Conservation (phyloP, 2,329 filamentous ascomycete species). For the Penicillium sp. region DNA sequence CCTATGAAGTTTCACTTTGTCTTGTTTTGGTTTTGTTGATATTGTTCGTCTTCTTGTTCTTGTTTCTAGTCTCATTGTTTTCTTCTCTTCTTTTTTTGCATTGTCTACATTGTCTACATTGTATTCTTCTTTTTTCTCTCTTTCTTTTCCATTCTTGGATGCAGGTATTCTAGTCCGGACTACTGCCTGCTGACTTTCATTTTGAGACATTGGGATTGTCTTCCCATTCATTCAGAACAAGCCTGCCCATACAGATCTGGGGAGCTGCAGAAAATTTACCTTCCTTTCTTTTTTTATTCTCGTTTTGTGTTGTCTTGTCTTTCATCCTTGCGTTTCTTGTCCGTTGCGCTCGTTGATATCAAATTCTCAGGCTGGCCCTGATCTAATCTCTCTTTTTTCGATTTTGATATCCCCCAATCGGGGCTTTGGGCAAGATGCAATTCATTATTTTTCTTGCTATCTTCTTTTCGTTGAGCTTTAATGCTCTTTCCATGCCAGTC, state of each 20-base stretch:
- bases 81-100: background rate
- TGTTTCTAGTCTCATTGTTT: background rate
- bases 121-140: background rate
- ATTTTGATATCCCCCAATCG: slow-evolving; percentile 1
- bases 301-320: background rate
- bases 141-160: slow-evolving; percentile 8
- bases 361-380: slow-evolving; percentile 7
- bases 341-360: slow-evolving; percentile 5
- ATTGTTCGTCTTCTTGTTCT: background rate
- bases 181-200: slow-evolving; percentile 8
- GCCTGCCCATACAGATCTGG: background rate
- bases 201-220: slow-evolving; percentile 11
- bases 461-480: slow-evolving; percentile 33
- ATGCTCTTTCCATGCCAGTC: slow-evolving; percentile 37
- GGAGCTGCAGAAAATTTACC: background rate
- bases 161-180: slow-evolving; percentile 22
- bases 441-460: slow-evolving; percentile 30
- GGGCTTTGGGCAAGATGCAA: slow-evolving; percentile 27
- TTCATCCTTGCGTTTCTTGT: background rate
- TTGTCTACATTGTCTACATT: background rate
- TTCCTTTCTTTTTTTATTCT: background rate
- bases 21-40: background rate
- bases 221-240: background rate
- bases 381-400: slow-evolving; percentile 18
- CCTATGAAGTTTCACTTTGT: slow-evolving; percentile 6